A percentile compares a stretch with the other conserved stretches of the same genome.
Conservation (phyloP, 768 basidiomycete species). For the Ramaria sp. region DNA sequence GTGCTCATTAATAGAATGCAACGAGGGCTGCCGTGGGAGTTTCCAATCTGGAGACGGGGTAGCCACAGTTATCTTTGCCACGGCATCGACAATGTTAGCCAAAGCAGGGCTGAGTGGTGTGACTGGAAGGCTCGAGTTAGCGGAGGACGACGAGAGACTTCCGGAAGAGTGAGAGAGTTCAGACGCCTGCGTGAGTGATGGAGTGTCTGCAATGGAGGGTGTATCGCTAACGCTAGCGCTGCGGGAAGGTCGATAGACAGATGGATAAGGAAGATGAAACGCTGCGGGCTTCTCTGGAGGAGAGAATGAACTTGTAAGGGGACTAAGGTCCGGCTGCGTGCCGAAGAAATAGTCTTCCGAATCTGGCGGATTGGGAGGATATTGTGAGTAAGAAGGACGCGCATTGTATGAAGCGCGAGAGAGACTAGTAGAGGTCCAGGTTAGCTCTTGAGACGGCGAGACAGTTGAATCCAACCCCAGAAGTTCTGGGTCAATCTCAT, state of each 20-base stretch:
- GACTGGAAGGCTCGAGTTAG: slow-evolving; percentile 3
- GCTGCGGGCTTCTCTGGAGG: not conserved
- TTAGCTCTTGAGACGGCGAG: not conserved
- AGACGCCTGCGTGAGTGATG: not conserved
- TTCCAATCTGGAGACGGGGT: not conserved
- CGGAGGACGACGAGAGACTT: not conserved
- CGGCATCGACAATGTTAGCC: slow-evolving; percentile 7
- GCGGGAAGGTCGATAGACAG: slow-evolving; percentile 1
- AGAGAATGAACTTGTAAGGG: not conserved
- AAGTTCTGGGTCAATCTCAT: slow-evolving; percentile 3
- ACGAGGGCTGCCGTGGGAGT: slow-evolving; percentile 2
- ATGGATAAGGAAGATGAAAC: slow-evolving; percentile 4
- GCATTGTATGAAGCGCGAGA: not conserved
- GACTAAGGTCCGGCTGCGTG: slow-evolving; percentile 1
- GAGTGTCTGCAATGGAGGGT: slow-evolving; percentile 4
- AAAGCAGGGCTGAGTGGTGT: slow-evolving; percentile 5
- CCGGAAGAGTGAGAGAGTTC: slow-evolving; percentile 3
- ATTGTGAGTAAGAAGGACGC: not conserved
- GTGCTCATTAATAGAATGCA: slow-evolving; percentile 4
- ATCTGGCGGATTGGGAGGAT: not conserved
- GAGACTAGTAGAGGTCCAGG: not conserved
- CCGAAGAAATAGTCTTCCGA: slow-evolving; percentile 7
- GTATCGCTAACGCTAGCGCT: slow-evolving; percentile 7
- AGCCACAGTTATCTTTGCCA: slow-evolving; percentile 1
- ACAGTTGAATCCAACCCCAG: not conserved